Base-by-base conservation (phyloP, 2,329 filamentous ascomycete genomes). In the Cladosporium halotolerans region DNA sequence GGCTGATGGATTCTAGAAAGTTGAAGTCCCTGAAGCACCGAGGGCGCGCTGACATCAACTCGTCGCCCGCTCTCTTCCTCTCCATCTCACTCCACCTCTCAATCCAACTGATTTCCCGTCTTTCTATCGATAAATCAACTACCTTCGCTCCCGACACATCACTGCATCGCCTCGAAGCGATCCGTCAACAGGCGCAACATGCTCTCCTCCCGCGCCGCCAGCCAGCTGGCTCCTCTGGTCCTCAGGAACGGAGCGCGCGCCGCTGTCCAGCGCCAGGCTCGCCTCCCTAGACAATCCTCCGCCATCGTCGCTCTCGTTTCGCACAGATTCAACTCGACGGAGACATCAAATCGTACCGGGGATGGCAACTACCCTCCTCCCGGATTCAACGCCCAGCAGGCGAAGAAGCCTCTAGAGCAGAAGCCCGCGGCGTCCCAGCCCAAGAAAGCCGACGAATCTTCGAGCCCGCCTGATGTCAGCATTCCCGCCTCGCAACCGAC, bases 301-400 rank as follows among this genome's bases (percentile, higher is more conserved):
- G 80, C 81, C 9, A 72, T 84, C 46, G 80, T 81, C 40, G 77
- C 83, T 49, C 67, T 83, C 52, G 67, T 84, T 16, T 79, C 80
- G 3, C 72, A 78, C 53, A 68, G 69, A 57, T 53, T 53, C 34
- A 75, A 80, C 58, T 73, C 79, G 28, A 85, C 82, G 44, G 80
- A 84, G 58, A 77, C 79, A 10, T 76, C 77, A 55, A 67, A 68
- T 39, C 74, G 79, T 48, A 52, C 55, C 48, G 50, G 45, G 47
- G 60, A 63, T 42, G 57, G 54, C 14, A 76, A 79, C 52, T 84
- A 81, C 45, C 91, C 89, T 42, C 91, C 91, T 54, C 91, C 90
- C 11, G 91, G 91, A 28, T 96, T 96, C 77, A 91, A 93, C 68
- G 77, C 88, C n/a, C 85, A 92, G 66, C 79, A 89, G 74, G 91